Conservation (phyloP, 2,329 filamentous ascomycete genomes). For the Arthrinium phaeospermum region DNA sequence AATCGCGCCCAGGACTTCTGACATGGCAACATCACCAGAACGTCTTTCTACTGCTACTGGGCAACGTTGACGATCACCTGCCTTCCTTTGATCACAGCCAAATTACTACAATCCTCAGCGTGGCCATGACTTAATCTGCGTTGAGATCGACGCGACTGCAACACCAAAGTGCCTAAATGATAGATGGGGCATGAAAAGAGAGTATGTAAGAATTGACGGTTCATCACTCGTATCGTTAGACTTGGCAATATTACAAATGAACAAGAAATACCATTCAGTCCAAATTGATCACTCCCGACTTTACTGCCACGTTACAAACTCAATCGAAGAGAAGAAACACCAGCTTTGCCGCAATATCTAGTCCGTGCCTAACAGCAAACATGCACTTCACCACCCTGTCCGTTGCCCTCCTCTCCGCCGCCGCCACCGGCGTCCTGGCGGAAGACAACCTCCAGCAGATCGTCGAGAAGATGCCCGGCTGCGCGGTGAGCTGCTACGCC, state of each 20-base stretch:
- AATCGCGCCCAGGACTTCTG: background rate
- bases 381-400: background rate
- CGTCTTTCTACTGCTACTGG: background rate
- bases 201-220: no score
- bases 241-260: background rate
- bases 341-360: background rate
- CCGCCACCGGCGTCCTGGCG: background rate
- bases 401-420: conserved; percentile 1
- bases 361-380: background rate
- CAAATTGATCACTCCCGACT: background rate
- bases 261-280: background rate
- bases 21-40: background rate
- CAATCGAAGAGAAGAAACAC: background rate
- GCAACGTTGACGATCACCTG: background rate
- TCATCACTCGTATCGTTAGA: background rate
- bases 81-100: background rate
- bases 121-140: no score
- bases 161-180: background rate
- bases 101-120: background rate
- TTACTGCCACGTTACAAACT: background rate
- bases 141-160: background rate
- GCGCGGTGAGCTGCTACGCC: conserved; percentile 16
- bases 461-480: conserved; percentile 16
- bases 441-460: conserved; percentile 17
- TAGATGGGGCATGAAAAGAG: background rate